Evolutionary conservation across 2,329 filamentous ascomycete genomes (phyloP).

Genomic region (Colletotrichum liaoningense): DNA sequence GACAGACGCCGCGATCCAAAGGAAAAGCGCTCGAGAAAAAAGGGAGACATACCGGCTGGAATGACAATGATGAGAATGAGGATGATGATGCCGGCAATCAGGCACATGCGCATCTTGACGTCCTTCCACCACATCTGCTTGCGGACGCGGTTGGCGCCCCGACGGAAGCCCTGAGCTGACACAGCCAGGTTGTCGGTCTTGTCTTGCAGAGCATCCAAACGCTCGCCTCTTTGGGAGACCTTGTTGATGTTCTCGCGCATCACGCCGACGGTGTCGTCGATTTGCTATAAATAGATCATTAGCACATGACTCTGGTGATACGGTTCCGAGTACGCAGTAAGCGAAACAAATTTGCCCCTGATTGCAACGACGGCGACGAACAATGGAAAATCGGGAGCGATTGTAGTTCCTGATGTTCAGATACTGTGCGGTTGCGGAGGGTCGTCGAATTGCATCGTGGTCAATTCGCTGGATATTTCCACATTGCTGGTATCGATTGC

Average conservation of each 20-base stretch:
- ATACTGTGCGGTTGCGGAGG: neutral
- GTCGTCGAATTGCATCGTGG: neutral
- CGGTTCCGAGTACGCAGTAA: neutral
- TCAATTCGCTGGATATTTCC: neutral
- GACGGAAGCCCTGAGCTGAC: slow-evolving; percentile 94
- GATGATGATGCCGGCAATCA: slow-evolving; percentile 90
- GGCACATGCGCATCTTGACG: slow-evolving; percentile 99
- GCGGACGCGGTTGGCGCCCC: slow-evolving; percentile 94
- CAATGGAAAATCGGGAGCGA: neutral
- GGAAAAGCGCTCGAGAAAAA: slow-evolving; percentile 6
- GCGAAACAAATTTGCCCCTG: slow-evolving; percentile 27
- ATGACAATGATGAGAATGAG: slow-evolving; percentile 95
- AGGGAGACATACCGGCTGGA: slow-evolving; percentile 77
- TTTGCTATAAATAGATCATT: slow-evolving; percentile 75
- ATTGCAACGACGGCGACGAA: neutral
- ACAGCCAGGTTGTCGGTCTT: slow-evolving; percentile 95
- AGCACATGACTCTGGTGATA: slow-evolving; percentile 34
- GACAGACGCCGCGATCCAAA: slow-evolving; percentile 33
- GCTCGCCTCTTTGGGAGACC: slow-evolving; percentile 91
- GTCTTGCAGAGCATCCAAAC: slow-evolving; percentile 88
- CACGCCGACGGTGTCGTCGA: slow-evolving; percentile 92
- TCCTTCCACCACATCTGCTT: slow-evolving; percentile 99
- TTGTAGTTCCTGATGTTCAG: neutral
- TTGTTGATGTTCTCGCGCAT: slow-evolving; percentile 99
- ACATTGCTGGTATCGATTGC: neutral